phyloP scores from a whole-genome alignment of 148 eudicot species.

The Fallopia convolvulus region DNA sequence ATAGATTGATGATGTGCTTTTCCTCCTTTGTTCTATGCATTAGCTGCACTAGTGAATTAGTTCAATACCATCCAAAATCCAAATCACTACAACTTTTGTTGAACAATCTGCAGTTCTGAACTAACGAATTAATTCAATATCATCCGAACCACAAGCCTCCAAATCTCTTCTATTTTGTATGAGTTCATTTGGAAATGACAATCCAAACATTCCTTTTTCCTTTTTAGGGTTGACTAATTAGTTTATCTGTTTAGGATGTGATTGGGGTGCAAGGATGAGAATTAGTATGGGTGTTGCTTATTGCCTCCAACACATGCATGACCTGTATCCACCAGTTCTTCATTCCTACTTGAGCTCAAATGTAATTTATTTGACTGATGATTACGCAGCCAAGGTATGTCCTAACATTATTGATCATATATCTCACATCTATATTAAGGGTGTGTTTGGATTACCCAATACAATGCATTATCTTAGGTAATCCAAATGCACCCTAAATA shows the following conservation, averaged over 20 bases:
- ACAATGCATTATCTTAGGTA: not conserved
- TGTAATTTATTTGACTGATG: conserved; percentile 63
- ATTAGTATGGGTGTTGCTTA: conserved; percentile 84
- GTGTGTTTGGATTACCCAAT: too few species aligned
- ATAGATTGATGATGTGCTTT: not conserved
- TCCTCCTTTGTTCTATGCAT: not conserved
- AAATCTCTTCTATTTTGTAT: too few species aligned
- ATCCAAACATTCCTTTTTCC: too few species aligned
- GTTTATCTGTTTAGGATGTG: too few species aligned
- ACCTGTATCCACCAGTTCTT: conserved; percentile 58
- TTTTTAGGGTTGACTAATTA: too few species aligned
- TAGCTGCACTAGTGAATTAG: not conserved
- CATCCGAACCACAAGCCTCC: too few species aligned
- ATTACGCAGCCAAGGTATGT: conserved; percentile 92
- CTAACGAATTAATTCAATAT: too few species aligned
- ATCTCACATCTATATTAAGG: not conserved
- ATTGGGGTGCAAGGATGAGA: conserved; percentile 80
- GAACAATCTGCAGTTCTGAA: too few species aligned
- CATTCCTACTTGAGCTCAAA: conserved; percentile 47
- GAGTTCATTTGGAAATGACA: too few species aligned
- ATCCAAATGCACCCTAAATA: too few species aligned
- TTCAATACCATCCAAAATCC: too few species aligned
- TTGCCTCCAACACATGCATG: conserved; percentile 89
- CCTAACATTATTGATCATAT: not conserved
- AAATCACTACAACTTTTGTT: not conserved